These are phyloP conservation scores for Ceratocystiopsis minuta DNA, from an alignment of 2,329 filamentous ascomycete species.

Conservation along the genomic window DNA sequence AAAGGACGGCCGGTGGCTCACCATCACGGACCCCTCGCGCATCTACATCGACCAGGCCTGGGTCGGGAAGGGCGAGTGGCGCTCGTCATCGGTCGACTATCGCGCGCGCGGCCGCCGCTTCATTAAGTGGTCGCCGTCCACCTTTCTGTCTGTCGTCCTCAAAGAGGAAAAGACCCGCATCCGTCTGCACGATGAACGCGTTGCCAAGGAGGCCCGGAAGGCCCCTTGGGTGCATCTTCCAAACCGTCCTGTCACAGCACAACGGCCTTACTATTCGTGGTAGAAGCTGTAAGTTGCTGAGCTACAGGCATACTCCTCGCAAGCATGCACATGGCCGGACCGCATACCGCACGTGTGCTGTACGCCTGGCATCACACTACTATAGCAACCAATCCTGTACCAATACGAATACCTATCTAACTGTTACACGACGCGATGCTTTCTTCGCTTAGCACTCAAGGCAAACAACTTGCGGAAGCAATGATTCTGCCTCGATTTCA, in stretches of 20 bases:
- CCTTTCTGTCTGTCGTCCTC: conserved; percentile 59
- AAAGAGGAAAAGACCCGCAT: conserved; percentile 90
- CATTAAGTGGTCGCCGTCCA: conserved; percentile 39
- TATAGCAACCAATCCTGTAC: too few relatives aligned
- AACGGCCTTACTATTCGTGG: conserved; percentile 86
- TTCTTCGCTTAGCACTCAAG: too few relatives aligned
- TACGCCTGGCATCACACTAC: too few relatives aligned
- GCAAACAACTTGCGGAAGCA: too few relatives aligned
- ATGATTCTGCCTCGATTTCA: too few relatives aligned
- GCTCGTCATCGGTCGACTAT: conserved; percentile 39
- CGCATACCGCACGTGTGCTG: too few relatives aligned
- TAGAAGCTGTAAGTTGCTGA: conserved; percentile 23
- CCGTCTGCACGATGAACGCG: conserved; percentile 58
- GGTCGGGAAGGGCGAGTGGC: conserved; percentile 57
- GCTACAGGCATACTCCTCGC: too few relatives aligned
- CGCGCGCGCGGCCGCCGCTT: conserved; percentile 58
- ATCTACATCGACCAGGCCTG: conserved; percentile 89
- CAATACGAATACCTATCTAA: too few relatives aligned
- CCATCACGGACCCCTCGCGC: conserved; percentile 54
- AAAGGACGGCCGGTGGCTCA: conserved; percentile 56
- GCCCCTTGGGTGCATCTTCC: conserved; percentile 80
- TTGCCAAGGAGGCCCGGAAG: conserved; percentile 54
- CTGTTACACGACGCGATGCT: too few relatives aligned
- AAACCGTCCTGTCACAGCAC: conserved; percentile 64
- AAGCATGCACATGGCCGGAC: too few relatives aligned